Evolutionary conservation across 1,284 basidiomycete genomes (phyloP).

Genomic region (Sporisorium reilianum): DNA sequence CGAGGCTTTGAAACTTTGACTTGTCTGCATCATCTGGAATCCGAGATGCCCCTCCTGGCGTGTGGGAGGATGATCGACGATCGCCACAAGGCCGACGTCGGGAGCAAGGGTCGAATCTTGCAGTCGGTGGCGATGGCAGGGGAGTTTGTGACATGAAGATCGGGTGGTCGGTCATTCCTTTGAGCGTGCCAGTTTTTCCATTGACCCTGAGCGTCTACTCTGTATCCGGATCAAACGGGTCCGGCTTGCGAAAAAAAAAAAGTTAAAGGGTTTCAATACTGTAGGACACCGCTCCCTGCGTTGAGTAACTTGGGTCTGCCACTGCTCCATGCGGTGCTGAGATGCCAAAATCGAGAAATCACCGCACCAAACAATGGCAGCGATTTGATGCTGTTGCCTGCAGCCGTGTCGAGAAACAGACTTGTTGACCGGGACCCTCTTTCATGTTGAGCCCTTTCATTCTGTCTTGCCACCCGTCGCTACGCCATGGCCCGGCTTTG

Average conservation of each 20-base stretch:
- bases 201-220: too few relatives aligned
- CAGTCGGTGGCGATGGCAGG: not conserved
- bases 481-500: not conserved
- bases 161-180: not conserved
- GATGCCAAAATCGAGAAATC: not conserved
- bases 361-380: not conserved
- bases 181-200: not conserved
- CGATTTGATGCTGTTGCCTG: not conserved
- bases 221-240: not conserved
- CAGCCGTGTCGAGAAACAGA: conserved; percentile 1
- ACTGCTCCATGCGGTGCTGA: conserved; percentile 4
- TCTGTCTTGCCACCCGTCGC: not conserved
- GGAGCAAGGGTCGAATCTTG: not conserved
- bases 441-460: not conserved
- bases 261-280: too few relatives aligned
- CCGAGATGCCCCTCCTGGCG: conserved; percentile 15
- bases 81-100: conserved; percentile 6
- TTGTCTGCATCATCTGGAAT: not conserved
- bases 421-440: not conserved
- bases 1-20: conserved; percentile 1
- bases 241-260: not conserved
- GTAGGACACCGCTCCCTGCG: conserved; percentile 1
- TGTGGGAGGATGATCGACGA: conserved; percentile 17
- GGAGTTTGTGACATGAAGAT: not conserved
- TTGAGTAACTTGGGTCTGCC: too few relatives aligned